A percentile compares a stretch with the other conserved stretches of the same genome.
phyloP scores from a whole-genome alignment of 2,329 filamentous ascomycete species.

The Cladophialophora exuberans region DNA sequence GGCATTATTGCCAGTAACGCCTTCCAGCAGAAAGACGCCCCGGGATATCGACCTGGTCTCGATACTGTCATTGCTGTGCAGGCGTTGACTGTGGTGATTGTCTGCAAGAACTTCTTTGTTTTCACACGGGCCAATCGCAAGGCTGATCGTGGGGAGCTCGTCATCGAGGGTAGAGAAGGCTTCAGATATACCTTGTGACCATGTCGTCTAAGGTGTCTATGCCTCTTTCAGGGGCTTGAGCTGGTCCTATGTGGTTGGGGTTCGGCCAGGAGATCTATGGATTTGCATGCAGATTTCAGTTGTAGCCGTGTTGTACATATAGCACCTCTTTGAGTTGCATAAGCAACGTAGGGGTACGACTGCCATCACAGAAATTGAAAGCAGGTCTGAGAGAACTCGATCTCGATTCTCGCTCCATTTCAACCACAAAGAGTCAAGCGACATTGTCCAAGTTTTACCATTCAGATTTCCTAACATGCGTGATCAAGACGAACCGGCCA shows the following conservation, averaged over 20 bases:
- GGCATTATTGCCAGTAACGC: not conserved
- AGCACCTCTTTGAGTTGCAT: not conserved
- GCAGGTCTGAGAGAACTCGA: not conserved
- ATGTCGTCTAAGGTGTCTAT: too few species aligned
- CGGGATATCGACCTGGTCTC: slow-evolving; percentile 1
- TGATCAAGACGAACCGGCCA: not conserved
- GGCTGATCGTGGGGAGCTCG: slow-evolving; percentile 50
- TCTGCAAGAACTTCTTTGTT: slow-evolving; percentile 56
- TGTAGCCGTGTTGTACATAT: not conserved
- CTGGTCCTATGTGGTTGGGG: not conserved
- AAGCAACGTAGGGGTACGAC: not conserved
- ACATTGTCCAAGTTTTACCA: not conserved
- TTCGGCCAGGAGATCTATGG: not conserved
- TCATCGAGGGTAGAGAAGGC: slow-evolving; percentile 52
- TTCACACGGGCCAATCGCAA: slow-evolving; percentile 57
- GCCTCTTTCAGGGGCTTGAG: too few species aligned
- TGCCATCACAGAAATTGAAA: not conserved
- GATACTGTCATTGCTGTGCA: slow-evolving; percentile 40
- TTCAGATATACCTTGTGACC: slow-evolving; percentile 41
- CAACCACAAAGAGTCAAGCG: not conserved
- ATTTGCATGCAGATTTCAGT: not conserved
- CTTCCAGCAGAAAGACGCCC: slow-evolving; percentile 8
- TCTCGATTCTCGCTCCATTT: not conserved
- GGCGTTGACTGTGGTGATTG: slow-evolving; percentile 58
- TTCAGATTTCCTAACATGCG: not conserved